Conservation (phyloP, 2,329 filamentous ascomycete genomes). For the Trichoderma semiorbis region DNA sequence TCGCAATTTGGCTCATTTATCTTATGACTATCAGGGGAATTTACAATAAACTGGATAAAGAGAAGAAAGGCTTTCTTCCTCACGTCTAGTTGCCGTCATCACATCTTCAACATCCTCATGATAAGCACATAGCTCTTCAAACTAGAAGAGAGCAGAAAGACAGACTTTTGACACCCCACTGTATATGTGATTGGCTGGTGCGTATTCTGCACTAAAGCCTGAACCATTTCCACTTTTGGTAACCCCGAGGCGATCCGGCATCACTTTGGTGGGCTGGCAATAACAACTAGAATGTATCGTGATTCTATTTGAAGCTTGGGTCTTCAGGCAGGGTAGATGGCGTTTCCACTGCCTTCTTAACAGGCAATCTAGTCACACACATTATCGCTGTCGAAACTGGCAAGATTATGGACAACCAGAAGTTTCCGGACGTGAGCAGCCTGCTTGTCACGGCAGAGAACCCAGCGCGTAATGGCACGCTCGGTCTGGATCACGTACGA, state of each 20-base stretch:
- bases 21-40: background rate
- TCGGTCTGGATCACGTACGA: conserved; percentile 21
- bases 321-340: background rate
- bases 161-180: too few species aligned
- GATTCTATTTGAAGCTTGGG: background rate
- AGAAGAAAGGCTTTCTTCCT: background rate
- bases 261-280: background rate
- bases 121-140: background rate
- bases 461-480: background rate
- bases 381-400: background rate
- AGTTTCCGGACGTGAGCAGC: background rate
- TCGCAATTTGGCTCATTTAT: background rate
- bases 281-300: background rate
- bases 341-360: background rate
- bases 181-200: background rate
- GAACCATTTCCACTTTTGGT: background rate
- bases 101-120: background rate
- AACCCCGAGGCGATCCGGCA: background rate
- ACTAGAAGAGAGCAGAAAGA: background rate
- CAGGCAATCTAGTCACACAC: background rate
- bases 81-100: background rate
- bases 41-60: background rate
- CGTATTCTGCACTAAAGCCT: background rate
- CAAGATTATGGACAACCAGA: background rate
- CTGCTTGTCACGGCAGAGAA: background rate